Evolutionary conservation across 1,284 basidiomycete genomes (phyloP).

Genomic region (Trametes versicolor): DNA sequence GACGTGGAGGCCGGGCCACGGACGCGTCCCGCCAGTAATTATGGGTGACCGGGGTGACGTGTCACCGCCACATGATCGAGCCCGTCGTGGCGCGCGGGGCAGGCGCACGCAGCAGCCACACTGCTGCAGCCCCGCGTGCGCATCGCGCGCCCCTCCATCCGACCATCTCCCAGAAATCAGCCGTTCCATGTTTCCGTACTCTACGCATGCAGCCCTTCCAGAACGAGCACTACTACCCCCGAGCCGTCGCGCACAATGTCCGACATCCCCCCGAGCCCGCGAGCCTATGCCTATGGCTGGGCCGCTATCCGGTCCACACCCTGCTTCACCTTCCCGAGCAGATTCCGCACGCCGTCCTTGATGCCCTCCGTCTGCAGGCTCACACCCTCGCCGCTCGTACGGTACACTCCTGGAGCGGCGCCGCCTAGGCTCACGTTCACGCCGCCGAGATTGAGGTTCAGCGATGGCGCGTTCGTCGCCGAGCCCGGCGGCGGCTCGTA

Average conservation of each 20-base stretch:
- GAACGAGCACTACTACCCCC: conserved; percentile 7
- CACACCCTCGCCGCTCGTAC: conserved; percentile 73
- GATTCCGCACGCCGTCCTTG: conserved; percentile 85
- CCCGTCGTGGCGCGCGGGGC: conserved; percentile 24
- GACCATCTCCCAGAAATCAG: conserved; percentile 37
- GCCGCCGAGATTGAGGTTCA: conserved; percentile 90
- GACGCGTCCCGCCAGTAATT: conserved; percentile 24
- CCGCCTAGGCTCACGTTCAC: conserved; percentile 94
- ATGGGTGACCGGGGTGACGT: conserved; percentile 30
- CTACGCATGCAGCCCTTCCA: conserved; percentile 14
- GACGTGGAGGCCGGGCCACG: conserved; percentile 7
- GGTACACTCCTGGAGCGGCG: conserved; percentile 81
- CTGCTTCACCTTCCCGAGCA: conserved; percentile 90
- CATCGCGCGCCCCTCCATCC: conserved; percentile 16
- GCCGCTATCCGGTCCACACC: conserved; percentile 77
- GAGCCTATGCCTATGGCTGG: conserved; percentile 35
- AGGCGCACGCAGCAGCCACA: conserved; percentile 3
- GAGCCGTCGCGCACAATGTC: conserved; percentile 4
- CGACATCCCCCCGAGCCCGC: conserved; percentile 23
- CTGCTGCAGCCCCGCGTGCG: not conserved
- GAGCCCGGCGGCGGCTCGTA: conserved; percentile 78
- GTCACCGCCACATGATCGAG: conserved; percentile 37
- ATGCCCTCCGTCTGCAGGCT: conserved; percentile 81
- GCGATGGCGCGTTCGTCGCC: conserved; percentile 70
- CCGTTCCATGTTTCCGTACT: conserved; percentile 29